phyloP scores from a whole-genome alignment of 2,329 filamentous ascomycete species.

The Xylaria sp. region DNA sequence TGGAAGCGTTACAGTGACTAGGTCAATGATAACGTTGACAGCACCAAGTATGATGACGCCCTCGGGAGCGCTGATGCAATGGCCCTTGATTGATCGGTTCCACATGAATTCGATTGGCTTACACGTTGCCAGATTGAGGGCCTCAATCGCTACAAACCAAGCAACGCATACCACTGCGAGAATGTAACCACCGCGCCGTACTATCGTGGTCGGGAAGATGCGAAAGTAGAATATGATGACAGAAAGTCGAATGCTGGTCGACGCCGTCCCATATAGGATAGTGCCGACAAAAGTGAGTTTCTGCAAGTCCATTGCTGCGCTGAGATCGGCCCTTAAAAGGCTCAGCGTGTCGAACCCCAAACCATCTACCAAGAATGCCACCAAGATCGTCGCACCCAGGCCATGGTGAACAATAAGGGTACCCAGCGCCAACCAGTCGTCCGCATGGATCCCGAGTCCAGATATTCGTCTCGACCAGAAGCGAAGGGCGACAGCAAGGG shows the following conservation, averaged over 20 bases:
- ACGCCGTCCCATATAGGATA: constrained; percentile 33
- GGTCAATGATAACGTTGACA: constrained; percentile 30
- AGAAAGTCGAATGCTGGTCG: constrained; percentile 33
- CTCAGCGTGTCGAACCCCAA: constrained; percentile 25
- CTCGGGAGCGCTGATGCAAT: constrained; percentile 23
- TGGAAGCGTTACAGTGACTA: constrained; percentile 29
- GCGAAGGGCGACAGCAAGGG: constrained; percentile 32
- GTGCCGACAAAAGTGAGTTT: constrained; percentile 34
- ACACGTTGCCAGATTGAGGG: constrained; percentile 49
- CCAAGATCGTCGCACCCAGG: constrained; percentile 22
- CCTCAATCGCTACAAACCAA: constrained; percentile 49
- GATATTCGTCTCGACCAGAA: constrained; percentile 37
- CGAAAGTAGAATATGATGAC: constrained; percentile 37
- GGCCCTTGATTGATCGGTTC: constrained; percentile 24
- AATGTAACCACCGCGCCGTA: constrained; percentile 28
- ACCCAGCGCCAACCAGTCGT: constrained; percentile 37
- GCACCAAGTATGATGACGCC: constrained; percentile 26
- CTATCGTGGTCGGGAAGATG: constrained; percentile 28
- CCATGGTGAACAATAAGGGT: constrained; percentile 34
- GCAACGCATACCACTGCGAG: constrained; percentile 34
- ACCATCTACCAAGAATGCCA: constrained; percentile 30
- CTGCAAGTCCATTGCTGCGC: constrained; percentile 20
- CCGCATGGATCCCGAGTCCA: constrained; percentile 18
- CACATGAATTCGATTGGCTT: constrained; percentile 32
- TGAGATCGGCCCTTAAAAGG: neutral